Conservation (phyloP, 352 stramenopile genomes). For the Phytophthora agathidicida region DNA sequence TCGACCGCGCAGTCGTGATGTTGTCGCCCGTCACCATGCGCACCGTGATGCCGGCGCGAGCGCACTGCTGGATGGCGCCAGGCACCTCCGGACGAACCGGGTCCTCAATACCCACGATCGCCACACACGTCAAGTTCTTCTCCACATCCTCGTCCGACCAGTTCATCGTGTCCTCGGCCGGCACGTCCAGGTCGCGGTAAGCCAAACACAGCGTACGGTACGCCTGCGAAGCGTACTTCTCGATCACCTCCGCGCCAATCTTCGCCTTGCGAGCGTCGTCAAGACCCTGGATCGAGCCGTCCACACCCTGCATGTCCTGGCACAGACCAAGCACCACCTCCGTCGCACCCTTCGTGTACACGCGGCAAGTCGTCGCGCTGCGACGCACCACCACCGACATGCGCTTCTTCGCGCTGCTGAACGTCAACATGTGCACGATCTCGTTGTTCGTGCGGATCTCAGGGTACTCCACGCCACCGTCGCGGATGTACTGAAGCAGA, state of each 20-base stretch:
- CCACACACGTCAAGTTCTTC: conserved; percentile 54
- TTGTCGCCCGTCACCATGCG: conserved; percentile 68
- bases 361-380: conserved; percentile 44
- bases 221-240: conserved; percentile 71
- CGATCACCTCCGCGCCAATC: conserved; percentile 62
- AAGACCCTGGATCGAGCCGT: conserved; percentile 43
- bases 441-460: conserved; percentile 41
- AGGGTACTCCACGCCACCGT: conserved; percentile 57
- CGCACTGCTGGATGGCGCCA: conserved; percentile 48
- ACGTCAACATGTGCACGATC: conserved; percentile 69
- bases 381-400: conserved; percentile 70
- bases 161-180: conserved; percentile 31
- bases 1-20: conserved; percentile 60
- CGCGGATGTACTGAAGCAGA: conserved; percentile 57
- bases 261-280: conserved; percentile 37
- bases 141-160: conserved; percentile 71
- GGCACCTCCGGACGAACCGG: conserved; percentile 56
- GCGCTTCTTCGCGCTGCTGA: conserved; percentile 71
- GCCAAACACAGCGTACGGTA: conserved; percentile 85
- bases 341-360: conserved; percentile 69
- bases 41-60: conserved; percentile 55
- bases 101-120: conserved; percentile 61
- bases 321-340: conserved; percentile 64
- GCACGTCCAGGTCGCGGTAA: conserved; percentile 73
- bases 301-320: conserved; percentile 45